phyloP scores from a whole-genome alignment of 352 stramenopile genomes.

The Globisporangium orthogonon region DNA sequence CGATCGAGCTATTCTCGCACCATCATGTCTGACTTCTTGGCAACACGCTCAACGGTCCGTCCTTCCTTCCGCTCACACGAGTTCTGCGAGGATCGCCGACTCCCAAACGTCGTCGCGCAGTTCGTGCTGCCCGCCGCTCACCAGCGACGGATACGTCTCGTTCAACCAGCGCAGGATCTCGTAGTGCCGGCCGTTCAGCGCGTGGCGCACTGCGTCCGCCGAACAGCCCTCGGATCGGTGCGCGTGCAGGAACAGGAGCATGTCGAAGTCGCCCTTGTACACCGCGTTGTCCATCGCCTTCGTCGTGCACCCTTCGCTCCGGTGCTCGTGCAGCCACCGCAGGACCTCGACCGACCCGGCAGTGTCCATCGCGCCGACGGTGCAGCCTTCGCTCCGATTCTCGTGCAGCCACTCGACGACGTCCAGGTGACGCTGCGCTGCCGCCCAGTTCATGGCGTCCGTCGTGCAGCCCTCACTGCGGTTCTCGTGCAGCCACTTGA shows the following conservation, averaged over 20 bases:
- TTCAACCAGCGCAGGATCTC: slow-evolving; percentile 11
- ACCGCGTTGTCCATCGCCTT: slow-evolving; percentile 22
- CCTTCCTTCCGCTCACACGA: too few relatives aligned
- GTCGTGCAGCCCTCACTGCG: slow-evolving; percentile 15
- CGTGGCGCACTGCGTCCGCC: slow-evolving; percentile 3
- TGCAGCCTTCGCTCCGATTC: slow-evolving; percentile 14
- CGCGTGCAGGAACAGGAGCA: slow-evolving; percentile 18
- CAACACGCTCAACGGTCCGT: too few relatives aligned
- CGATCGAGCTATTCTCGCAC: too few relatives aligned
- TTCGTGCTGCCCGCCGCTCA: neutral
- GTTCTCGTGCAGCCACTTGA: slow-evolving; percentile 14
- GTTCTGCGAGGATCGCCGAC: neutral
- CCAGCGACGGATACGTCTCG: slow-evolving; percentile 1
- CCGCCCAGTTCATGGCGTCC: slow-evolving; percentile 18
- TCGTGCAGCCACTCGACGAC: slow-evolving; percentile 22
- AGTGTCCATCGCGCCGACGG: slow-evolving; percentile 18
- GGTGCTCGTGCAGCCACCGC: slow-evolving; percentile 14
- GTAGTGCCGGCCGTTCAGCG: slow-evolving; percentile 9
- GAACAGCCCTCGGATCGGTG: slow-evolving; percentile 8
- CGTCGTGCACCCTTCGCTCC: slow-evolving; percentile 14
- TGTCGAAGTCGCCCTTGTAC: slow-evolving; percentile 19
- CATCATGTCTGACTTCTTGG: too few relatives aligned
- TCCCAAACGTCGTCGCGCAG: slow-evolving; percentile 1
- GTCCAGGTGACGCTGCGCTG: slow-evolving; percentile 11
- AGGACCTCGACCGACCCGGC: slow-evolving; percentile 8